Percentiles rank a stretch among this genome's conserved stretches.
Evolutionary conservation across 805 yeast species (phyloP).

Genomic region (Lachancea nothofagi): DNA sequence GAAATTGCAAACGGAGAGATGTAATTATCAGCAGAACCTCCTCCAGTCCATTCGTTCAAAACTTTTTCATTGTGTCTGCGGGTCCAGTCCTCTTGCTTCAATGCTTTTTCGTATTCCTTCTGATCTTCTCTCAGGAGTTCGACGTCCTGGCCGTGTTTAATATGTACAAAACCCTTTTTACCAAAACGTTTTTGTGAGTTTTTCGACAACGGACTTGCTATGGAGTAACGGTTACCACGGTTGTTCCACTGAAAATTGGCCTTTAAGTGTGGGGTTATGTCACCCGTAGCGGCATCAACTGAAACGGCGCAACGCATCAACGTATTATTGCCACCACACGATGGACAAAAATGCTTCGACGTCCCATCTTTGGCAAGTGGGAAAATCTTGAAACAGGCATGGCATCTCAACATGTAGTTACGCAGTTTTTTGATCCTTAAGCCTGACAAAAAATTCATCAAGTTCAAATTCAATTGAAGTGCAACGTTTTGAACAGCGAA

Average conservation of each 20-base stretch:
- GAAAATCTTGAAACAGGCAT: slow-evolving; percentile 84
- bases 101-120: slow-evolving; percentile 82
- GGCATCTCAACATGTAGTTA: slow-evolving; percentile 93
- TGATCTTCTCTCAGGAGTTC: slow-evolving; percentile 84
- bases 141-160: slow-evolving; percentile 47
- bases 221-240: slow-evolving; percentile 74
- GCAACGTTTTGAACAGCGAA: slow-evolving; percentile 96
- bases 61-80: slow-evolving; percentile 80
- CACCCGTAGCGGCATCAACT: slow-evolving; percentile 71
- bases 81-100: slow-evolving; percentile 85
- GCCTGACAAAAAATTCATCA: slow-evolving; percentile 82
- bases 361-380: slow-evolving; percentile 73
- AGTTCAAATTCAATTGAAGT: slow-evolving; percentile 79
- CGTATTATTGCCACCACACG: slow-evolving; percentile 87
- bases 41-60: slow-evolving; percentile 85
- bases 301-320: slow-evolving; percentile 86
- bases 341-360: slow-evolving; percentile 85
- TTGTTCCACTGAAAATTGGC: slow-evolving; percentile 90
- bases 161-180: slow-evolving; percentile 73
- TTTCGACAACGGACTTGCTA: slow-evolving; percentile 85
- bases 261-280: slow-evolving; percentile 81
- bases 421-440: slow-evolving; percentile 77
- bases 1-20: slow-evolving; percentile 80
- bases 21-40: slow-evolving; percentile 71
- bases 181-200: slow-evolving; percentile 67